A percentile compares a stretch with the other conserved stretches of the same genome.
phyloP scores from a whole-genome alignment of 768 basidiomycete genomes.

The Suillus variegatus region DNA sequence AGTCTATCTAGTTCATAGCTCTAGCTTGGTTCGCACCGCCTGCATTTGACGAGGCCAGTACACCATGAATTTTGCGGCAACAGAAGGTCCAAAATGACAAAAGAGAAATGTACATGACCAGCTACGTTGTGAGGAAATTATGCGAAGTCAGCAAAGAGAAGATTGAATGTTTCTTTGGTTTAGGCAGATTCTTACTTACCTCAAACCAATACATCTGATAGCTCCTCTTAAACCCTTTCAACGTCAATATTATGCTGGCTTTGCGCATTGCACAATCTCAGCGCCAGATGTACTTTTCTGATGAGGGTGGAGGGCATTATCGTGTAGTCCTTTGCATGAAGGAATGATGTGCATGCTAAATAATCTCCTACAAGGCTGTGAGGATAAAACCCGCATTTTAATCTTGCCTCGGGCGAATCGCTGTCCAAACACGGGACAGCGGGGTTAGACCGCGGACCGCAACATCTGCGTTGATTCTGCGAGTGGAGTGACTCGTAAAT shows the following conservation, averaged over 20 bases:
- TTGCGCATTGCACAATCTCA: constrained; percentile 55
- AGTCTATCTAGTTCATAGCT: neutral
- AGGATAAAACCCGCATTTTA: neutral
- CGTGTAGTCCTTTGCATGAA: constrained; percentile 16
- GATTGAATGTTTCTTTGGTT: neutral
- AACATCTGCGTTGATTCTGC: neutral
- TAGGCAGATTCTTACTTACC: neutral
- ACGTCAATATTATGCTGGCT: constrained; percentile 47
- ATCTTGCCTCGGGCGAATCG: neutral
- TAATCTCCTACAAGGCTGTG: neutral
- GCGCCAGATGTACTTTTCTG: constrained; percentile 53
- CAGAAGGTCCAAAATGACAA: neutral
- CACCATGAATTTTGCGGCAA: no score
- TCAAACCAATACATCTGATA: constrained; percentile 48
- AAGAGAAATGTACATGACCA: no score
- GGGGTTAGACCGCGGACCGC: neutral
- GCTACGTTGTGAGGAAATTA: neutral
- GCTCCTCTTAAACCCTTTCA: constrained; percentile 52
- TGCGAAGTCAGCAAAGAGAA: neutral
- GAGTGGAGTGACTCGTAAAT: neutral
- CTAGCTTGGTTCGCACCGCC: neutral
- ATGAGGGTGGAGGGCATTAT: constrained; percentile 60
- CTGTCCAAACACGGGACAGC: neutral
- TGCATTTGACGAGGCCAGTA: neutral
- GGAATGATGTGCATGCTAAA: neutral